Base-by-base conservation (phyloP, 441 rosid genomes). In the Bocquillonia castaneifolia region DNA sequence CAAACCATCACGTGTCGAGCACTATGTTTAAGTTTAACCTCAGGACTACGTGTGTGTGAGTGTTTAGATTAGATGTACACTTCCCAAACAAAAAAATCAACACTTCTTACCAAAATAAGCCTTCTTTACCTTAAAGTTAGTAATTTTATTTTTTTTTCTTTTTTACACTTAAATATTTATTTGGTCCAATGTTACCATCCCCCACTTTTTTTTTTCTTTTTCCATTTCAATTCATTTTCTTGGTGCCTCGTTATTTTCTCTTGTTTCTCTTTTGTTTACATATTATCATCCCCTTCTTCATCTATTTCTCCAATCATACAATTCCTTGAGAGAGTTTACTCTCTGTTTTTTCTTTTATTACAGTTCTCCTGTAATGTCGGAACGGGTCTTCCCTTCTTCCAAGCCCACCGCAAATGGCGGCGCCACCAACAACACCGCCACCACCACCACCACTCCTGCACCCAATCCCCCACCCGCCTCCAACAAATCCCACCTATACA, bases 321-420 rank as follows among this genome's bases (percentile, higher is more conserved):
- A 42, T 42, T 12, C 12, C 47, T 6, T 15, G n/a, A n/a, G n/a
- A n/a, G n/a, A 10, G 0, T 31, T 20, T 28, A n/a, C 36, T 10
- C 58, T 25, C 17, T 20, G 17, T 44, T 10, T 42, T 5, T 40
- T 42, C 2, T 3, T 52, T 17, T 32, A 26, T 54, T 34, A 31
- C 63, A 26, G 20, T 18, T 37, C 29, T 48, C 7, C 69, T 13
- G 3, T 6, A 55, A 87, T 87, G 89, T 64, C 88, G 18, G 94
- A 89, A 0, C 85, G 73, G 80, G 87, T 87, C 68, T 84, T 84
- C 66, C 89, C 95, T 34, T 62, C 96, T 48, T 69, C 90, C 20
- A 89, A 84, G 6, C 80, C 97, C 45, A 1, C 85, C 34, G 60
- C 74, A 61, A 59, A 82, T 40, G 79, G 80, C 55, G 17, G 74